Base-by-base conservation (phyloP, 257 asterid species). In the Nicotiana benthamiana region DNA sequence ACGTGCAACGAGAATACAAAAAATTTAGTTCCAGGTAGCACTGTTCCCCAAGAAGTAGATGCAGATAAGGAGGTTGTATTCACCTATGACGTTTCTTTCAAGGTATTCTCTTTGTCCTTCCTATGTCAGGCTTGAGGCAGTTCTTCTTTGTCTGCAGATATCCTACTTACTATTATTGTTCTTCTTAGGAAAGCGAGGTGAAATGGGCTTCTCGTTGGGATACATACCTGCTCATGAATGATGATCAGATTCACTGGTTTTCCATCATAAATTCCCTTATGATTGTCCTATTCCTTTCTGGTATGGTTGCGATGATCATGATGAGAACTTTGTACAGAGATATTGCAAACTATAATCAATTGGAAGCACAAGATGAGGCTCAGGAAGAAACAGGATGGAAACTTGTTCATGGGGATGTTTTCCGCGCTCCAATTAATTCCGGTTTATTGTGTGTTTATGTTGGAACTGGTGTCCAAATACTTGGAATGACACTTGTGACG, bases 151-250 rank as follows among this genome's bases (percentile, higher is more conserved):
- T 30, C 54, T 51, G 34, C 20, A 26, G 70, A 48, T 84, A 43
- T 74, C 79, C 75, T 62, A 60, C 51, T 62, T 56, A 36, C 62
- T 68, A 18, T 22, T 62, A 40, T 61, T 79, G 15, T 77, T 81
- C 74, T 80, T 59, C 82, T 80, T 74, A 93, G 98, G 94, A 90
- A 90, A 93, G 97, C 75, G 83, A 91, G 0, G 89, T 92, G 43
- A 93, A 93, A 86, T 93, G 97, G 98, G 98, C 98, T 10, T 93
- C 98, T 60, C 90, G 98, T 57, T 93, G 98, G 98, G 98, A 93
- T 83, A 92, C 98, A 18, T 93, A 93, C 83, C 97, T 93, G 85
- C 94, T 93, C 78, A 93, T 93, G 98, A 93, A 93, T 61, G 97
- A 93, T 59, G 98, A 93, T 86, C 98, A 91, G 83, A 93, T 93